phyloP scores from a whole-genome alignment of 768 basidiomycete species.

The Rubroboletus satanas region DNA sequence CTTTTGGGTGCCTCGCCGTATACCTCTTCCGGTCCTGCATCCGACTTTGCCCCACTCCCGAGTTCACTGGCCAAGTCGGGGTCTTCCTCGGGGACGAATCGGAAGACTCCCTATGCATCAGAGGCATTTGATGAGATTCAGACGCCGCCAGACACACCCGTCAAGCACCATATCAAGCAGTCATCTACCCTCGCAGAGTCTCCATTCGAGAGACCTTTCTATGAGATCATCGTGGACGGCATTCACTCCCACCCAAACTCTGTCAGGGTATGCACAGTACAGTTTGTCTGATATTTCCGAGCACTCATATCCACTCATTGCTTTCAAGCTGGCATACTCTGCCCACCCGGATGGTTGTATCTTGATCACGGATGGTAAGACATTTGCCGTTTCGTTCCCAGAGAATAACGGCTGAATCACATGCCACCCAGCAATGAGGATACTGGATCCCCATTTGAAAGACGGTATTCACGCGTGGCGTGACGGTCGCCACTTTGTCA shows the following conservation, averaged over 20 bases:
- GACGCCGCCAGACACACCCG: constrained; percentile 55
- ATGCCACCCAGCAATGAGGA: constrained; percentile 62
- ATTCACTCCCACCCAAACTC: constrained; percentile 90
- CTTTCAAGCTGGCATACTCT: constrained; percentile 69
- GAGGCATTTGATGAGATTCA: constrained; percentile 61
- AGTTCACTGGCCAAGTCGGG: constrained; percentile 13
- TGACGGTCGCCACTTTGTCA: constrained; percentile 74
- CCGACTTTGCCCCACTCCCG: constrained; percentile 25
- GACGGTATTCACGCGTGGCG: constrained; percentile 90
- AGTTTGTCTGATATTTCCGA: neutral
- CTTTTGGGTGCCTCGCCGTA: constrained; percentile 75
- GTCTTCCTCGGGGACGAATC: constrained; percentile 2
- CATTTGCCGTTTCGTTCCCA: constrained; percentile 9
- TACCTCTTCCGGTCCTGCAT: constrained; percentile 41
- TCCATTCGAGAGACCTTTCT: constrained; percentile 69
- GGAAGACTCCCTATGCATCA: constrained; percentile 35
- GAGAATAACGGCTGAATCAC: neutral
- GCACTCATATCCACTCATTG: neutral
- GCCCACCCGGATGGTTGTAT: constrained; percentile 83
- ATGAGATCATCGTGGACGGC: constrained; percentile 87
- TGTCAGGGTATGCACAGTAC: constrained; percentile 58
- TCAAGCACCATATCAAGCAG: constrained; percentile 18
- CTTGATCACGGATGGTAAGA: constrained; percentile 80
- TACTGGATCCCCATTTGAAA: constrained; percentile 77
- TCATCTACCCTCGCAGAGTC: constrained; percentile 41